Conservation (phyloP, 2,329 filamentous ascomycete species). For the Cyphellophora europaea region DNA sequence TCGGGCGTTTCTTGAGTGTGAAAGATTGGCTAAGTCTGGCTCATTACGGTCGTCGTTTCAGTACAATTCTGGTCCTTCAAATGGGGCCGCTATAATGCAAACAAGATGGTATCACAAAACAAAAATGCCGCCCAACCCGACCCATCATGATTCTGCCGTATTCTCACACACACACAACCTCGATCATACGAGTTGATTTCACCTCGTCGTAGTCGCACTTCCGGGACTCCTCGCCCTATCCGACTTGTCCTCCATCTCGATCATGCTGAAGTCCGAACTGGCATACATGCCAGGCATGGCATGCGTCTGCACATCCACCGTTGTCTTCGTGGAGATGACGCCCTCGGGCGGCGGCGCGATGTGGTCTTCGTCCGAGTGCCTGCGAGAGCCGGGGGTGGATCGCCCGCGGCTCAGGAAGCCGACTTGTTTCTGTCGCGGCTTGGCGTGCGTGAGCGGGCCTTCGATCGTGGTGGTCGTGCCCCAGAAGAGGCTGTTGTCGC, state of each 20-base stretch:
- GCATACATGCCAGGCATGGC: slow-evolving; percentile 6
- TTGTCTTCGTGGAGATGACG: slow-evolving; percentile 14
- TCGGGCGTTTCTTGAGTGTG: too few relatives aligned
- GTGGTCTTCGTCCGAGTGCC: slow-evolving; percentile 14
- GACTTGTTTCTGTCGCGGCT: slow-evolving; percentile 3
- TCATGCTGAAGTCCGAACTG: slow-evolving; percentile 6
- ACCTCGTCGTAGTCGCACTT: too few relatives aligned
- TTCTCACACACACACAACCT: too few relatives aligned
- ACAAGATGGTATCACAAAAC: too few relatives aligned
- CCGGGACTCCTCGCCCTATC: slow-evolving; percentile 2
- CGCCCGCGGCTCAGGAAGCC: slow-evolving; percentile 4
- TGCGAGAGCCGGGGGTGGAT: slow-evolving; percentile 3
- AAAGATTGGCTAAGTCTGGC: too few relatives aligned
- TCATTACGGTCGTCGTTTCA: too few relatives aligned
- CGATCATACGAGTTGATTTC: too few relatives aligned
- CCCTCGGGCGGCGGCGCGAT: slow-evolving; percentile 10
- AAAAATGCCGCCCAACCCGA: too few relatives aligned
- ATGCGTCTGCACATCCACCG: slow-evolving; percentile 10
- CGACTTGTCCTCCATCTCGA: slow-evolving; percentile 8
- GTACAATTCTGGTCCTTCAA: too few relatives aligned
- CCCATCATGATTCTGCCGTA: too few relatives aligned
- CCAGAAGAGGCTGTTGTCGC: slow-evolving; percentile 7
- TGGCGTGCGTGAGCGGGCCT: slow-evolving; percentile 8
- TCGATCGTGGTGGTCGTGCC: slow-evolving; percentile 12
- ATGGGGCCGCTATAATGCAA: too few relatives aligned